These are phyloP conservation scores for Takashimella koratensis DNA, from an alignment of 1,284 basidiomycete species.

Conservation along the genomic window DNA sequence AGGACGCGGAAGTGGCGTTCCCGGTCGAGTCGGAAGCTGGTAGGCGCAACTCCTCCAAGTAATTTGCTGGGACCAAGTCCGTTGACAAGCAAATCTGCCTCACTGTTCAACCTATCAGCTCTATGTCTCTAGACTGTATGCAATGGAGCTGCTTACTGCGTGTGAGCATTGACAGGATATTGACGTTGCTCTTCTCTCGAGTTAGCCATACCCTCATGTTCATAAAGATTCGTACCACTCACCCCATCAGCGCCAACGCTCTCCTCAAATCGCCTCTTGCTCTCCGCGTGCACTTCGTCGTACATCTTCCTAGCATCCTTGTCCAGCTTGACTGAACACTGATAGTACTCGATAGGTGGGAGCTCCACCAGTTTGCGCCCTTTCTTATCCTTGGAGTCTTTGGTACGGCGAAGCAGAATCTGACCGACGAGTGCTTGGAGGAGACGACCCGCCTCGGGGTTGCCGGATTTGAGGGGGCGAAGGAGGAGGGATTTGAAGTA, in stretches of 20 bases:
- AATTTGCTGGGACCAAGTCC: slow-evolving; percentile 68
- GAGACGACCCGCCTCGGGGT: slow-evolving; percentile 63
- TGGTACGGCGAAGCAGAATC: slow-evolving; percentile 76
- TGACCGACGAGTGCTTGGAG: slow-evolving; percentile 81
- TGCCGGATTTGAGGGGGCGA: slow-evolving; percentile 66
- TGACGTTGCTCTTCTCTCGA: slow-evolving; percentile 50
- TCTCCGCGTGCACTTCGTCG: slow-evolving; percentile 65
- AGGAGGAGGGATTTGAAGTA: slow-evolving; percentile 72
- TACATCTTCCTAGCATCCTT: slow-evolving; percentile 68
- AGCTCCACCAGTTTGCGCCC: slow-evolving; percentile 70
- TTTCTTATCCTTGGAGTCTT: slow-evolving; percentile 75
- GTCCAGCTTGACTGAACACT: slow-evolving; percentile 59
- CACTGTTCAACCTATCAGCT: slow-evolving; percentile 47
- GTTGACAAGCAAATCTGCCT: slow-evolving; percentile 80
- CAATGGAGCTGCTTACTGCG: slow-evolving; percentile 48
- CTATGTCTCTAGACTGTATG: background rate
- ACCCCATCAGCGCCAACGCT: slow-evolving; percentile 52
- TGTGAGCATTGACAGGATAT: slow-evolving; percentile 75
- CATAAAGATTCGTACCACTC: background rate
- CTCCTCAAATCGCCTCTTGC: slow-evolving; percentile 60
- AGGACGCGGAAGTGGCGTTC: slow-evolving; percentile 45
- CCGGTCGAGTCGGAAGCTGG: slow-evolving; percentile 53
- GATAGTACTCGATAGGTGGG: slow-evolving; percentile 59
- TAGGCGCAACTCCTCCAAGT: slow-evolving; percentile 62
- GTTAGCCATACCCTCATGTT: slow-evolving; percentile 10